These are phyloP conservation scores for Saturnispora diversa DNA, from an alignment of 805 yeast genomes.

Conservation along the genomic window DNA sequence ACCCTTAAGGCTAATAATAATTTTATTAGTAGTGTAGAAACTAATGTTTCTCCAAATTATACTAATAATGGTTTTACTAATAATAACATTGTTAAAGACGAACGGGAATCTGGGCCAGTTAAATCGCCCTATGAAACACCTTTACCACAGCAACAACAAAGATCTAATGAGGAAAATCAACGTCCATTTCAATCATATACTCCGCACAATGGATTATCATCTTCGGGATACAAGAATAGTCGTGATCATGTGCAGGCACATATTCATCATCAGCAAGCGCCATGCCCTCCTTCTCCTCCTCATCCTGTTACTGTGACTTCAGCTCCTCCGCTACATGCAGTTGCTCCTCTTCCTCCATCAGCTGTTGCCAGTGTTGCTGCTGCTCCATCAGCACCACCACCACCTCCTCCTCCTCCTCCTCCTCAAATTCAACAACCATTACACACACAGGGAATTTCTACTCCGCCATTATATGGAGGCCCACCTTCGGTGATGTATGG, in stretches of 20 bases:
- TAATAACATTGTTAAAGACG: background rate
- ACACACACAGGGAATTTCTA: background rate
- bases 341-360: too few relatives aligned
- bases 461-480: background rate
- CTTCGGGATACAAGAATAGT: background rate
- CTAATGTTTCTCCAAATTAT: slow-evolving; percentile 9
- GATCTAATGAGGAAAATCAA: background rate
- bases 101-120: too few relatives aligned
- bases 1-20: slow-evolving; percentile 30
- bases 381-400: too few relatives aligned
- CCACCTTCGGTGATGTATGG: slow-evolving; percentile 3
- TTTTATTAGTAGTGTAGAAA: background rate
- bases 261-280: slow-evolving; percentile 13
- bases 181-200: slow-evolving; percentile 8
- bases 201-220: slow-evolving; percentile 7
- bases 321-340: too few relatives aligned
- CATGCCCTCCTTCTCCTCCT: too few relatives aligned
- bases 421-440: background rate
- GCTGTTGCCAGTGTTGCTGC: too few relatives aligned
- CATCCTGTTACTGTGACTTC: too few relatives aligned
- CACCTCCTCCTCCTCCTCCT: background rate
- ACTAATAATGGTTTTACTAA: background rate
- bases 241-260: slow-evolving; percentile 9
- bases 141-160: background rate
- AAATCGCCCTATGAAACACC: background rate